These are phyloP conservation scores for Pythium insidiosum DNA, from an alignment of 352 stramenopile genomes.

Conservation along the genomic window DNA sequence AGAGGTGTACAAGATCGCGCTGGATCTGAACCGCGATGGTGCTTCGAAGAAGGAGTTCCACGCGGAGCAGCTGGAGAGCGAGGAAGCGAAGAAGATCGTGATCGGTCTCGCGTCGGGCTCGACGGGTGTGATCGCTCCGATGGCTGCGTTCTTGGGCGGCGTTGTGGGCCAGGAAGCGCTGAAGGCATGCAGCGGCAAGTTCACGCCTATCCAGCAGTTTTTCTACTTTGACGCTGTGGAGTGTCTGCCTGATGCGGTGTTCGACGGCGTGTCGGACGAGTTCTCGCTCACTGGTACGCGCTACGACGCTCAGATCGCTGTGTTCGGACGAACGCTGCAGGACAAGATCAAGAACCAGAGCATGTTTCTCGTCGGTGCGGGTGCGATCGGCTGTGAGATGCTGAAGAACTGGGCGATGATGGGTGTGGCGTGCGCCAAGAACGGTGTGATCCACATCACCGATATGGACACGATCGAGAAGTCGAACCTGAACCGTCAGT, in stretches of 20 bases:
- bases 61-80: slow-evolving; percentile 51
- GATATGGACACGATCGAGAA: slow-evolving; percentile 99
- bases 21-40: slow-evolving; percentile 68
- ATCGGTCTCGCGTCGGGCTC: slow-evolving; percentile 79
- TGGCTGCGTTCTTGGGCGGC: slow-evolving; percentile 96
- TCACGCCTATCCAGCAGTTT: slow-evolving; percentile 98
- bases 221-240: slow-evolving; percentile 99
- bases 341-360: slow-evolving; percentile 81
- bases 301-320: slow-evolving; percentile 92
- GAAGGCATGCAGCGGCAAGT: slow-evolving; percentile 98
- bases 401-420: slow-evolving; percentile 99
- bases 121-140: slow-evolving; percentile 90
- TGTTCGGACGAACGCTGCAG: slow-evolving; percentile 83
- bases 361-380: slow-evolving; percentile 97
- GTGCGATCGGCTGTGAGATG: slow-evolving; percentile 99
- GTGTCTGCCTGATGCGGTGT: slow-evolving; percentile 87
- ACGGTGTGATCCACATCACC: slow-evolving; percentile 92
- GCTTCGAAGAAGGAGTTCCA: slow-evolving; percentile 50
- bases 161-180: slow-evolving; percentile 97
- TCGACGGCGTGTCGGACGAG: slow-evolving; percentile 30
- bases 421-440: slow-evolving; percentile 88
- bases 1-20: slow-evolving; percentile 78
- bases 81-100: slow-evolving; percentile 72
- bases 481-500: slow-evolving; percentile 98
- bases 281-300: slow-evolving; percentile 61